phyloP scores from a whole-genome alignment of 371 early-diverging fungal genomes.

The Mortierella sp. region DNA sequence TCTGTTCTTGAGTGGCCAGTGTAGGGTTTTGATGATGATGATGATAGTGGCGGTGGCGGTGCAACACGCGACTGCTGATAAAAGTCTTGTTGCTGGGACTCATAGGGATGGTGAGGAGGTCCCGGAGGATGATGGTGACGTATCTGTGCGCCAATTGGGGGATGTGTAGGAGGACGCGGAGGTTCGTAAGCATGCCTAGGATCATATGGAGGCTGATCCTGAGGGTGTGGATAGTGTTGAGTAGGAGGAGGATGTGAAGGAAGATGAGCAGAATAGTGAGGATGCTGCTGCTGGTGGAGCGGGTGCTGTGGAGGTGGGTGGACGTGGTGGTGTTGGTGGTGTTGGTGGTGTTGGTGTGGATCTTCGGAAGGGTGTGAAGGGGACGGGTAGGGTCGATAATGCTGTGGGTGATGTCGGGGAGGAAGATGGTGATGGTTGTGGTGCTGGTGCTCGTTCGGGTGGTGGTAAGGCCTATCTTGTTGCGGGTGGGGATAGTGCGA shows the following conservation, averaged over 20 bases:
- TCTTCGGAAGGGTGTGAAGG: conserved; percentile 9
- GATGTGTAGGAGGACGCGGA: background rate
- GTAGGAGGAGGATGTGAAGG: conserved; percentile 5
- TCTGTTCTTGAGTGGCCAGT: too few relatives aligned
- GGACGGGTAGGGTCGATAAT: background rate
- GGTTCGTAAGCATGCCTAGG: conserved; percentile 5
- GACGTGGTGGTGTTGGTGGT: conserved; percentile 8
- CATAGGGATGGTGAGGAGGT: conserved; percentile 1
- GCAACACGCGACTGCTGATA: too few relatives aligned
- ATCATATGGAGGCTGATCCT: background rate
- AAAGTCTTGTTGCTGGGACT: too few relatives aligned
- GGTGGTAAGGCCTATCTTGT: too few relatives aligned
- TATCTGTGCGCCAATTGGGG: background rate
- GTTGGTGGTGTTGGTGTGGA: conserved; percentile 11
- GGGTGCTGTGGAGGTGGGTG: conserved; percentile 3
- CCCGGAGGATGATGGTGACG: background rate
- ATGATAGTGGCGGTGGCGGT: too few relatives aligned
- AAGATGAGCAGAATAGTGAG: conserved; percentile 5
- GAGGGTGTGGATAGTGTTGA: conserved; percentile 2
- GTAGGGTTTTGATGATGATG: too few relatives aligned
- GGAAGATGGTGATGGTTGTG: too few relatives aligned
- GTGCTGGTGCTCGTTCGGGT: too few relatives aligned
- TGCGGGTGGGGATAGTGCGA: background rate
- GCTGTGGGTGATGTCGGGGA: conserved; percentile 6
- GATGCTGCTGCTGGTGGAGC: background rate